Percentiles rank a stretch among this genome's conserved stretches.
Conservation (phyloP, 208 protist genomes). For the Trypanosomatidae sp. region DNA sequence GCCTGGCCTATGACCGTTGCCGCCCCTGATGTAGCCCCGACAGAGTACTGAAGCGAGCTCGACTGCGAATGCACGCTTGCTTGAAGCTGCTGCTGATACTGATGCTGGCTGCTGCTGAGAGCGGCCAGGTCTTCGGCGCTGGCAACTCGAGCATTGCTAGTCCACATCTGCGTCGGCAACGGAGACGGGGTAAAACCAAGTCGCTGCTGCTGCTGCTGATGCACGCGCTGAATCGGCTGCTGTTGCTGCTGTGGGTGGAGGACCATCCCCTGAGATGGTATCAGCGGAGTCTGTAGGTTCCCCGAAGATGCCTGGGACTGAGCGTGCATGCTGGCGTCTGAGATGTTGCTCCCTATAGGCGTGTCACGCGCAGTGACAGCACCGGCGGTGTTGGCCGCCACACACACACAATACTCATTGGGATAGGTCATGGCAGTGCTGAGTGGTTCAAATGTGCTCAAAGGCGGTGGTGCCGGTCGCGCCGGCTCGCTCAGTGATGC, state of each 20-base stretch:
- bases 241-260: not conserved
- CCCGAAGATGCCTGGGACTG: not conserved
- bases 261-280: not conserved
- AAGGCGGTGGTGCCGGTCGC: not conserved
- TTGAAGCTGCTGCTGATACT: not conserved
- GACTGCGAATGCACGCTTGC: not conserved
- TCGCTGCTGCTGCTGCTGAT: conserved; percentile 6
- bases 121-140: not conserved
- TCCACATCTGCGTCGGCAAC: not conserved
- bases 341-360: not conserved
- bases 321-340: not conserved
- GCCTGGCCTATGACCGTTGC: not conserved
- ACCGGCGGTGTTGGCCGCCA: not conserved
- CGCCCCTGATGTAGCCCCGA: not conserved
- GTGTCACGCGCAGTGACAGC: not conserved
- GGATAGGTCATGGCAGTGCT: not conserved
- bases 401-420: not conserved
- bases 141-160: not conserved
- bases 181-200: not conserved
- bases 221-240: not conserved
- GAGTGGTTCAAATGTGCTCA: conserved; percentile 1
- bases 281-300: not conserved
- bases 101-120: not conserved
- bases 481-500: not conserved
- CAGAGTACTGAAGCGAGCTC: not conserved